Conservation (phyloP, 1,284 basidiomycete species). For the Rhodotorula mucilaginosa region DNA sequence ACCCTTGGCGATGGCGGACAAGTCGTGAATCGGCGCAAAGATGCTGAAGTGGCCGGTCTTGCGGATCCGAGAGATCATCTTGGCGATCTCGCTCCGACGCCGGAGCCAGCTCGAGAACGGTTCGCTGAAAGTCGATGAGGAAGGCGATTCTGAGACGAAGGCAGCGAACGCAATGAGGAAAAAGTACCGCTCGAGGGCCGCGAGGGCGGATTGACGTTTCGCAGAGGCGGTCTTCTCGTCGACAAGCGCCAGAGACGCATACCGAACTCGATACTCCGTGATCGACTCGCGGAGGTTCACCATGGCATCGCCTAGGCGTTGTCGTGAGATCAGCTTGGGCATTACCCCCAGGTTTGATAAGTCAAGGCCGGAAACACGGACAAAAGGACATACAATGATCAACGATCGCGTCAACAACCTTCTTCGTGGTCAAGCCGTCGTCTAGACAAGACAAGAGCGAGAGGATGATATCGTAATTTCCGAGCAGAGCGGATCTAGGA, state of each 20-base stretch:
- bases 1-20: constrained; percentile 60
- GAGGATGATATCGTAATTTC: constrained; percentile 84
- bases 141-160: constrained; percentile 59
- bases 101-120: constrained; percentile 47
- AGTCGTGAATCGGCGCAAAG: constrained; percentile 82
- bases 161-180: constrained; percentile 93
- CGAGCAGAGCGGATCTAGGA: constrained; percentile 49
- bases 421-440: constrained; percentile 74
- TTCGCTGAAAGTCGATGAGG: not conserved
- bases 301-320: constrained; percentile 66
- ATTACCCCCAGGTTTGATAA: constrained; percentile 41
- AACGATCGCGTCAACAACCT: constrained; percentile 79
- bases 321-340: no score
- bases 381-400: constrained; percentile 67
- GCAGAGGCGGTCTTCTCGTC: constrained; percentile 55
- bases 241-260: constrained; percentile 74
- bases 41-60: constrained; percentile 74
- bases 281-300: constrained; percentile 87
- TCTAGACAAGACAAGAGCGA: constrained; percentile 86
- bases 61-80: constrained; percentile 73
- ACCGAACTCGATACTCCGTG: constrained; percentile 74
- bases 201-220: constrained; percentile 51
- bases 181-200: constrained; percentile 64
- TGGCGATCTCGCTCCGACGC: constrained; percentile 88
- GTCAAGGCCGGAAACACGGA: not conserved